Base-by-base conservation (phyloP, 2,329 filamentous ascomycete species). In the Cryphonectria naterciae region DNA sequence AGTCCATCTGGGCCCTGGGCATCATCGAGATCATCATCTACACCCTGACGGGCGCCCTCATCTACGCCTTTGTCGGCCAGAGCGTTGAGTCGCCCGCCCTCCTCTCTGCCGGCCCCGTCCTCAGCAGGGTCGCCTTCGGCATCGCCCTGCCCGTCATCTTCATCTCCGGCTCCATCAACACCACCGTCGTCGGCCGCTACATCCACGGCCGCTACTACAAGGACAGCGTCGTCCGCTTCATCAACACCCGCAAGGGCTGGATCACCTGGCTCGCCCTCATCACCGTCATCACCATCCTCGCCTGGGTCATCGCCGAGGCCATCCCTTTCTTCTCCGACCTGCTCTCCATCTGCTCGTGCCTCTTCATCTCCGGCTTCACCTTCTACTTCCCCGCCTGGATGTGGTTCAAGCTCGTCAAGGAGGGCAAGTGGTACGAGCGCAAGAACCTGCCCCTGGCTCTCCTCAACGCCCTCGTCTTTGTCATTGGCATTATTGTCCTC, bases 311-410 rank as follows among this genome's bases (percentile, higher is more conserved):
- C 74, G 91, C 92, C 19, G 88, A 92, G 76, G 87, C 90, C 0
- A 91, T 94, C 61, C 92, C 92, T 2, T 89, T 91, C 78, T 95
- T 94, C 82, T 88, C 87, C 73, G 85, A 91, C 65, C 82, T 94
- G 61, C 81, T 94, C n/a, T 83, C 84, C 69, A 84, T 87, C 76
- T 82, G 78, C 64, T 86, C 85, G 2, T 81, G 84, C 2, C 82
- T 87, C 41, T 86, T 87, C 77, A 80, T 87, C 75, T 86, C 84
- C 15, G 83, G 82, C n/a, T 84, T 84, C 75, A 78, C 75, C 25
- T 79, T 80, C 58, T 80, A 80, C 74, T 77, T 80, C 63, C 79
- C 79, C 11, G 74, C 78, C 25, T 73, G 76, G 28, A 78, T 80
- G 75, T 80, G 77, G 77, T 80, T 79, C 75, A 76, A 76, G 74